Evolutionary conservation across 1,139 yeast species (phyloP).

Genomic region (Sugiyamaella xylanicola): DNA sequence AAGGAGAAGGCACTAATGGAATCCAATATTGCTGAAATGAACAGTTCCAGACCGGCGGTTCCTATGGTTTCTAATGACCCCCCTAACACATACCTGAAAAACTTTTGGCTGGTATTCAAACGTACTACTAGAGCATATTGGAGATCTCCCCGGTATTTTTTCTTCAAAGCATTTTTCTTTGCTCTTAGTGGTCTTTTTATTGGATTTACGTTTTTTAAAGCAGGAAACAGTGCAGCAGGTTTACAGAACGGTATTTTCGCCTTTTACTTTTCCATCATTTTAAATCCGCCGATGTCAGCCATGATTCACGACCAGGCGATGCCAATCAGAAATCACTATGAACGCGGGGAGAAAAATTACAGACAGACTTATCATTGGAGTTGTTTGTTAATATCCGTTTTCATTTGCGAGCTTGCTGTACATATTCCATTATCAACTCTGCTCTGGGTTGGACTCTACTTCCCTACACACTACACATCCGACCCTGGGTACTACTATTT

Average conservation of each 20-base stretch:
- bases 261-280: constrained; percentile 56
- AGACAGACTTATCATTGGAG: constrained; percentile 63
- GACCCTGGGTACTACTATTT: constrained; percentile 51
- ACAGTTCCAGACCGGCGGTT: not conserved
- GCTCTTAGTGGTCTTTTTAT: constrained; percentile 53
- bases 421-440: constrained; percentile 42
- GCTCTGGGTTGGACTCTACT: constrained; percentile 41
- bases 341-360: constrained; percentile 62
- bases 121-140: constrained; percentile 48
- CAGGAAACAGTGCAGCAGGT: constrained; percentile 40
- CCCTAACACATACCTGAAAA: constrained; percentile 1
- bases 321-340: constrained; percentile 54
- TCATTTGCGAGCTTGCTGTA: constrained; percentile 46
- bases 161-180: constrained; percentile 50
- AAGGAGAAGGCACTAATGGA: not conserved
- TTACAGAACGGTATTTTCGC: constrained; percentile 44
- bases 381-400: constrained; percentile 46
- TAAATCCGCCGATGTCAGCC: constrained; percentile 57
- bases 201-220: constrained; percentile 53
- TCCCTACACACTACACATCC: constrained; percentile 46
- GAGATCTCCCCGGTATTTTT: constrained; percentile 50
- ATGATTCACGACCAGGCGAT: constrained; percentile 53
- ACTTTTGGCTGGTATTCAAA: constrained; percentile 52
- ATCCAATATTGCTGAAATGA: not conserved
- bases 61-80: not conserved